Base-by-base conservation (phyloP, 2,329 filamentous ascomycete species). In the Stagonosporopsis vannaccii region DNA sequence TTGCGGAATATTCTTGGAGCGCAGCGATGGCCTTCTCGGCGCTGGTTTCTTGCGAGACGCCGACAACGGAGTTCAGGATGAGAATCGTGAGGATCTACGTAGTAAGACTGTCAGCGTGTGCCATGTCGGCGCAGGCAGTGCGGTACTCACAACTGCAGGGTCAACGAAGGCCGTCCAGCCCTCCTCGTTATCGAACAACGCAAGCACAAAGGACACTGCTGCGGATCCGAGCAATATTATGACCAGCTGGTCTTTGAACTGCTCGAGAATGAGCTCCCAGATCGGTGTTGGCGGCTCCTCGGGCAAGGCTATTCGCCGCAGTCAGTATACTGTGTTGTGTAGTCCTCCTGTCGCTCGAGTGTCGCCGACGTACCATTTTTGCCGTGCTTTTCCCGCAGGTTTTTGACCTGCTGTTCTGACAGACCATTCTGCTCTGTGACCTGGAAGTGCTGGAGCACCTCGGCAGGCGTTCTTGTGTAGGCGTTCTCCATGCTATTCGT, bases 161-260 rank as follows among this genome's bases (percentile, higher is more conserved):
- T 99, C 95, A 58, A 99, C 95, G 77, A 99, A 99, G 32, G 94
- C 95, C 62, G 92, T 93, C 92, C 92, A 97, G 69, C 92, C 95
- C 69, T 93, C 92, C 59, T 90, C 90, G 40, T 95, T 90, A 75
- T 99, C 95, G 67, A 99, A 92, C 12, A 99, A 84, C 23, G 95
- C 95, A 60, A 99, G 83, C 23, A 93, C 87, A 74, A 99, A 98
- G 2, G 95, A 98, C 32, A 99, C 89, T 19, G 90, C 92, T 11
- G 95, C 95, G 33, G 94, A 98, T 51, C 87, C 95, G 45, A 99
- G 85, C 20, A 99, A 84, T 68, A 99, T 99, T 50, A 99, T 85
- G 66, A 99, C 95, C 43, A 99, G 87, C 78, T 99, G 95, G 75
- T 99, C 95, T 79, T 99, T 97, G 85, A 99, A 99, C 77, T 99